phyloP scores from a whole-genome alignment of 2,329 filamentous ascomycete genomes.

The Biscogniauxia mediterranea region DNA sequence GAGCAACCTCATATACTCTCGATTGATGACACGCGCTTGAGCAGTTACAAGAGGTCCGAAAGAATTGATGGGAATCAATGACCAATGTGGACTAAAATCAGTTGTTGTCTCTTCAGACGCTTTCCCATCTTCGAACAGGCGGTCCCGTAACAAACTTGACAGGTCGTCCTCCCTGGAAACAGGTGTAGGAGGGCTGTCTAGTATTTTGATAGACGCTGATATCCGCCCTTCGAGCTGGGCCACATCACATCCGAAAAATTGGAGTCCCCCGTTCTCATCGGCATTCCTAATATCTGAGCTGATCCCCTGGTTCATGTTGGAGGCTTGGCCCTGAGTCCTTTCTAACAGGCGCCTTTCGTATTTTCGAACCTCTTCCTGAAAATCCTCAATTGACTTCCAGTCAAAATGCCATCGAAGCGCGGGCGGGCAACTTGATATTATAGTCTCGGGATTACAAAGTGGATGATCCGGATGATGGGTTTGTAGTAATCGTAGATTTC shows the following conservation, averaged over 20 bases:
- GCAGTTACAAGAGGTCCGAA: conserved; percentile 71
- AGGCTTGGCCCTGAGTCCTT: conserved; percentile 10
- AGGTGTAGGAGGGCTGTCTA: conserved; percentile 37
- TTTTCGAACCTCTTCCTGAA: conserved; percentile 58
- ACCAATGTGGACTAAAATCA: conserved; percentile 53
- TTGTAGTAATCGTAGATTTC: conserved; percentile 71
- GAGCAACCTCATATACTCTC: conserved; percentile 70
- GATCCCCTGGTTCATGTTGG: not conserved
- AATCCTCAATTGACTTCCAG: conserved; percentile 65
- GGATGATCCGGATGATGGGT: conserved; percentile 70
- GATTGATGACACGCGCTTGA: conserved; percentile 76
- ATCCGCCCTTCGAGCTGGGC: conserved; percentile 47
- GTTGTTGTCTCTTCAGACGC: conserved; percentile 14
- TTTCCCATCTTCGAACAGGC: conserved; percentile 34
- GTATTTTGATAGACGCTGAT: conserved; percentile 48
- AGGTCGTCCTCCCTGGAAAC: conserved; percentile 35
- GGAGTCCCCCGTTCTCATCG: conserved; percentile 29
- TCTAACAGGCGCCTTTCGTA: conserved; percentile 47
- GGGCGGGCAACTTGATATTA: conserved; percentile 51
- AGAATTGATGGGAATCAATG: conserved; percentile 65
- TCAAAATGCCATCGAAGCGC: conserved; percentile 66
- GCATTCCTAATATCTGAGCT: not conserved
- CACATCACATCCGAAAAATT: conserved; percentile 50
- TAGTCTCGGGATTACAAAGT: conserved; percentile 52
- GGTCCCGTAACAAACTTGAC: conserved; percentile 39